phyloP scores from a whole-genome alignment of 768 basidiomycete species.

The Boletus rubescentipes region DNA sequence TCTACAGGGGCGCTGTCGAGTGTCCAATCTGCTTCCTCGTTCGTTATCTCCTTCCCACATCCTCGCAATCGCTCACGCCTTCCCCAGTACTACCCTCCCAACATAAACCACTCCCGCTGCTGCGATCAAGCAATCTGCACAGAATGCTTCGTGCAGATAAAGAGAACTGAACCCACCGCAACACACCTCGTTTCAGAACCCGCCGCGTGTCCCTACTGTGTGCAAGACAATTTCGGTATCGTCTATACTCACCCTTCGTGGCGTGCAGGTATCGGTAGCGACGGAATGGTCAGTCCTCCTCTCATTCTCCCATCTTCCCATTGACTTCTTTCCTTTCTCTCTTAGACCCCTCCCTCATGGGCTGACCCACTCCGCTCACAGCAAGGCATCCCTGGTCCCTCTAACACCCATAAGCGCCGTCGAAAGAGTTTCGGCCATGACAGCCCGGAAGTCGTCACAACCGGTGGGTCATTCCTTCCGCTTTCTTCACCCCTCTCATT shows the following conservation, averaged over 20 bases:
- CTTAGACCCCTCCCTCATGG: constrained; percentile 45
- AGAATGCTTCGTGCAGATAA: constrained; percentile 99
- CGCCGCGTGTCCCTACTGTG: constrained; percentile 96
- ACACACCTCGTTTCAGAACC: constrained; percentile 97
- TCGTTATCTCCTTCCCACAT: constrained; percentile 35
- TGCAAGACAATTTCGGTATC: constrained; percentile 95
- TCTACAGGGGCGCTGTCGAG: constrained; percentile 85
- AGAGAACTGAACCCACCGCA: constrained; percentile 90
- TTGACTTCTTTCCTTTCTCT: constrained; percentile 1
- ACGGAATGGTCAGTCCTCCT: constrained; percentile 55
- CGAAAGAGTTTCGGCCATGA: constrained; percentile 88
- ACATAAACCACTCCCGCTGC: constrained; percentile 96
- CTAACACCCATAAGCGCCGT: constrained; percentile 63
- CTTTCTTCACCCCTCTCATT: constrained; percentile 11
- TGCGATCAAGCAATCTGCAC: constrained; percentile 99
- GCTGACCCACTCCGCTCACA: constrained; percentile 53
- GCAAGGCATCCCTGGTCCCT: constrained; percentile 37
- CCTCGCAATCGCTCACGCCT: constrained; percentile 23
- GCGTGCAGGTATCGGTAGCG: constrained; percentile 77
- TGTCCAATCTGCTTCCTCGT: constrained; percentile 99
- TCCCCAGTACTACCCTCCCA: constrained; percentile 89
- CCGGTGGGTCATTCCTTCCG: constrained; percentile 51
- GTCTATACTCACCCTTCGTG: constrained; percentile 81
- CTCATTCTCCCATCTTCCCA: neutral
- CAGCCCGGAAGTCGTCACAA: constrained; percentile 88